phyloP scores from a whole-genome alignment of 2,329 filamentous ascomycete genomes.

The Onygenales sp. region DNA sequence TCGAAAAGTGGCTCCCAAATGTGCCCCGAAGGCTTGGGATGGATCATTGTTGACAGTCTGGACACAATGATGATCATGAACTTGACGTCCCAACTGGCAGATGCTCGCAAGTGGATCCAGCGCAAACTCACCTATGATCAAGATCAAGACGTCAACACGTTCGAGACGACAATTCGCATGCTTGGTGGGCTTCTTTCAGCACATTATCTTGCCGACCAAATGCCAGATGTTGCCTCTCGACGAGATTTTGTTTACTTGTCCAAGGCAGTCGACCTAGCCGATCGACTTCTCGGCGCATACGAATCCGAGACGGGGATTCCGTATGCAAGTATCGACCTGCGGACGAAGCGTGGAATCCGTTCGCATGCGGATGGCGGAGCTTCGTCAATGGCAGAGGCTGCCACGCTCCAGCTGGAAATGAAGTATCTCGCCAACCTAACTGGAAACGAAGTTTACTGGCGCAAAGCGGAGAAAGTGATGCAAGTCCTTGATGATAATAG shows the following conservation, averaged over 20 bases:
- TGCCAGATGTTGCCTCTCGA: constrained; percentile 70
- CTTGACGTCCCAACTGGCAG: constrained; percentile 69
- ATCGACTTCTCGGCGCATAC: constrained; percentile 78
- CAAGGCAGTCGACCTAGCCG: constrained; percentile 86
- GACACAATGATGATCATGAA: constrained; percentile 99
- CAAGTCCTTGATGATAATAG: constrained; percentile 77
- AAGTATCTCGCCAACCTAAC: constrained; percentile 95
- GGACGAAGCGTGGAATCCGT: constrained; percentile 61
- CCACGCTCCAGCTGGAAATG: constrained; percentile 87
- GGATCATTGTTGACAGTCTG: constrained; percentile 94
- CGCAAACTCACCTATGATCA: constrained; percentile 76
- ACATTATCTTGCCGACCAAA: constrained; percentile 83
- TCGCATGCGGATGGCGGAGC: constrained; percentile 81
- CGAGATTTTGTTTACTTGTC: constrained; percentile 83
- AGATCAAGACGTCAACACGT: constrained; percentile 91
- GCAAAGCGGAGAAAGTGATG: constrained; percentile 85
- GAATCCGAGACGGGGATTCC: constrained; percentile 80
- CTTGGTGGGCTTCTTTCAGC: constrained; percentile 84
- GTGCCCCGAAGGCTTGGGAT: constrained; percentile 81
- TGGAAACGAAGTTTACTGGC: constrained; percentile 87
- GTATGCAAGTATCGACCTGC: constrained; percentile 81
- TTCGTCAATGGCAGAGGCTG: constrained; percentile 88
- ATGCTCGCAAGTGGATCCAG: constrained; percentile 83
- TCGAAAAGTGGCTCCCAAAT: constrained; percentile 73
- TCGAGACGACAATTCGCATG: constrained; percentile 98